Percentiles rank a stretch among this genome's conserved stretches.
phyloP scores from a whole-genome alignment of 2,329 filamentous ascomycete genomes.

The Fusarium fujikuroi region DNA sequence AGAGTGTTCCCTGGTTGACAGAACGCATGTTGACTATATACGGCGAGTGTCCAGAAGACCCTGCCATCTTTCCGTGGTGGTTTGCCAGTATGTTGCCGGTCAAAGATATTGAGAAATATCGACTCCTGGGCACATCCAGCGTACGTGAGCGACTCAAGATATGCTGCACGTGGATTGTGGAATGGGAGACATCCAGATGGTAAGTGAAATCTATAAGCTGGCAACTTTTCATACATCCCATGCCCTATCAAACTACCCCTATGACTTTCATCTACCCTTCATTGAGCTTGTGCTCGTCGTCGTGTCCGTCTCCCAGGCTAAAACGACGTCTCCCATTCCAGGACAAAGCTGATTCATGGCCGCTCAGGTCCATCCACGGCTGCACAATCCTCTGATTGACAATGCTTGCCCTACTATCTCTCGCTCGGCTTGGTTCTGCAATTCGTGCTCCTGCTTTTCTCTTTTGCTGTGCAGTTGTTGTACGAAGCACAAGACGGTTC shows the following conservation, averaged over 20 bases:
- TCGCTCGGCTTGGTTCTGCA: conserved; percentile 29
- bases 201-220: conserved; percentile 58
- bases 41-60: conserved; percentile 80
- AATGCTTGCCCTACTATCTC: conserved; percentile 25
- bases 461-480: conserved; percentile 10
- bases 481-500: conserved; percentile 10
- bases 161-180: conserved; percentile 79
- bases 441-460: conserved; percentile 33
- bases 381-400: conserved; percentile 48
- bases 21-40: conserved; percentile 78
- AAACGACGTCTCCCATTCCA: conserved; percentile 36
- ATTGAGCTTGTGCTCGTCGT: conserved; percentile 5
- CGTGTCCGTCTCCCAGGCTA: conserved; percentile 32
- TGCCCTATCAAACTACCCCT: neutral
- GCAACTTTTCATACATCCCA: neutral
- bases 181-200: conserved; percentile 77
- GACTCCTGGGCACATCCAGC: conserved; percentile 76
- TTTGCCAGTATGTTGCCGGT: conserved; percentile 85
- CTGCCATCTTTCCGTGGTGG: conserved; percentile 88
- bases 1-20: conserved; percentile 80
- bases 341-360: conserved; percentile 44
- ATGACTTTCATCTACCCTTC: neutral
- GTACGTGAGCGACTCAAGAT: conserved; percentile 86
- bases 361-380: conserved; percentile 46
- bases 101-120: conserved; percentile 81